Conservation (phyloP, 352 stramenopile species). For the Globisporangium acanthophoron region DNA sequence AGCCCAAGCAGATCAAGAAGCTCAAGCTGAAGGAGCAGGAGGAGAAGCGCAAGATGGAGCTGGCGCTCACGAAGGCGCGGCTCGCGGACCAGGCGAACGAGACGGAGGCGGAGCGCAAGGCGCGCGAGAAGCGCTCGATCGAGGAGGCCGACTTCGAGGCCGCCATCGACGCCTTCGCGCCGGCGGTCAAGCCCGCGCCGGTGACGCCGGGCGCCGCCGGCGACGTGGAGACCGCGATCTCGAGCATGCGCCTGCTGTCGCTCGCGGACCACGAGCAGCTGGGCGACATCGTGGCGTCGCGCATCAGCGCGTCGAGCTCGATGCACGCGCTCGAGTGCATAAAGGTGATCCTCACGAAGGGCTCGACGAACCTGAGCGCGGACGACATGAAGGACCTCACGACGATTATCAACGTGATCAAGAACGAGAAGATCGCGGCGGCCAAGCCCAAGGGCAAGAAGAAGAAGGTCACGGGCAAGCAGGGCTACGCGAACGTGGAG, state of each 20-base stretch:
- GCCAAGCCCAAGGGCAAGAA: slow-evolving; percentile 85
- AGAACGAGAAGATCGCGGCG: slow-evolving; percentile 83
- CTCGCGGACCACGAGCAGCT: slow-evolving; percentile 74
- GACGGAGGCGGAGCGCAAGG: slow-evolving; percentile 52
- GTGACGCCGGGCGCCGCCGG: slow-evolving; percentile 9
- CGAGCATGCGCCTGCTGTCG: slow-evolving; percentile 56
- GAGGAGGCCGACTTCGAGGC: slow-evolving; percentile 75
- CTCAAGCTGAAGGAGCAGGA: slow-evolving; percentile 84
- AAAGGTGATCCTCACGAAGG: slow-evolving; percentile 78
- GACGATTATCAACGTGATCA: slow-evolving; percentile 84
- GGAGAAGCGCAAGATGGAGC: slow-evolving; percentile 74
- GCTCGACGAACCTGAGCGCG: slow-evolving; percentile 66
- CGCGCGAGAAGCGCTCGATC: slow-evolving; percentile 52
- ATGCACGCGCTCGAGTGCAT: slow-evolving; percentile 78
- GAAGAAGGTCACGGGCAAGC: slow-evolving; percentile 75
- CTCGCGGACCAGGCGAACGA: slow-evolving; percentile 66
- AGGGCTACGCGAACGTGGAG: slow-evolving; percentile 81
- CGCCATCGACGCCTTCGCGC: slow-evolving; percentile 69
- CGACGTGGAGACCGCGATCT: slow-evolving; percentile 45
- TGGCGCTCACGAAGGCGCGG: slow-evolving; percentile 68
- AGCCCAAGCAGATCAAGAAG: slow-evolving; percentile 85
- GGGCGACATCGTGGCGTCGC: slow-evolving; percentile 51
- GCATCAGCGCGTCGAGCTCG: slow-evolving; percentile 55
- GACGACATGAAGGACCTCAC: slow-evolving; percentile 87
- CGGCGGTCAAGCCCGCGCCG: slow-evolving; percentile 30